These are phyloP conservation scores for Calonectria hawksworthii DNA, from an alignment of 2,329 filamentous ascomycete species.

Conservation along the genomic window DNA sequence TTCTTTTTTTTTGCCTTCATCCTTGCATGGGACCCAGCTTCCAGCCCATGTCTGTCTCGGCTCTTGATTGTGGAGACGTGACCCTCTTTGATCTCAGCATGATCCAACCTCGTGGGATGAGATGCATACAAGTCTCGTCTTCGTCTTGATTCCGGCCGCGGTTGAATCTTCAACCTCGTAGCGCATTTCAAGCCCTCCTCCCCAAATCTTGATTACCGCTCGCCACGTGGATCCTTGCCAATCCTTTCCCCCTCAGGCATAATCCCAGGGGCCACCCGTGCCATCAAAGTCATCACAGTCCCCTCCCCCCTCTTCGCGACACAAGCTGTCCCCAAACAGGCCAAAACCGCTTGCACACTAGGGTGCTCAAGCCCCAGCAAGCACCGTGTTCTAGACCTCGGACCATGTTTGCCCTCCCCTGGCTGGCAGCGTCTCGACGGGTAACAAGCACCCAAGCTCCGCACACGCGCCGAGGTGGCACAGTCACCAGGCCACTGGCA, in stretches of 20 bases:
- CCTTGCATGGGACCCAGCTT: background rate
- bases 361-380: background rate
- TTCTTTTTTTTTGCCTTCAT: constrained; percentile 4
- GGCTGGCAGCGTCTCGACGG: background rate
- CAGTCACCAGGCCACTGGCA: constrained; percentile 15
- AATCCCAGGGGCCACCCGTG: constrained; percentile 20
- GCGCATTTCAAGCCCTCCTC: background rate
- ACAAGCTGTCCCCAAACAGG: background rate
- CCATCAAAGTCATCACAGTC: constrained; percentile 6
- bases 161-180: background rate
- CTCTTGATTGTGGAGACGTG: constrained; percentile 15
- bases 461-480: constrained; percentile 31
- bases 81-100: background rate
- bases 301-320: background rate
- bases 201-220: background rate
- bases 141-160: background rate
- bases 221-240: constrained; percentile 22
- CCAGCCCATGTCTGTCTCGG: constrained; percentile 7
- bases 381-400: background rate
- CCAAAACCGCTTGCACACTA: background rate
- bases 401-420: background rate
- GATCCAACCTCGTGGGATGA: constrained; percentile 23
- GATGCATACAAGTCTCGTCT: background rate
- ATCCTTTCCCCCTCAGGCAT: constrained; percentile 21
- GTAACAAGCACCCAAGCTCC: constrained; percentile 32